Percentiles rank a stretch among this genome's conserved stretches.
phyloP scores from a whole-genome alignment of 2,329 filamentous ascomycete species.

The Phyllosticta citribraziliensis region DNA sequence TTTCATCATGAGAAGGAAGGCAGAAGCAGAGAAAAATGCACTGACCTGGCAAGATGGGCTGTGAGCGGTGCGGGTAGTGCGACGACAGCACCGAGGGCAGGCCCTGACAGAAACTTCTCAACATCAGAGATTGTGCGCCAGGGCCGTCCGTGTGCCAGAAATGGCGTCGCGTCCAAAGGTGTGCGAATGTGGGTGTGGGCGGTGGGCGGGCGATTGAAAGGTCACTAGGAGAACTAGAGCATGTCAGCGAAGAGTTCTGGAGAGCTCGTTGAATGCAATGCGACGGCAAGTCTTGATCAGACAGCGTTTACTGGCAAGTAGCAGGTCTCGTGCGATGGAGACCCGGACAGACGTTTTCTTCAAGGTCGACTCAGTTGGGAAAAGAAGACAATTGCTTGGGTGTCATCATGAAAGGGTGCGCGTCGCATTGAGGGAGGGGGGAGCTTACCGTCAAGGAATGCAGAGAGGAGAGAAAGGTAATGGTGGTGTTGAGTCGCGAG shows the following conservation, averaged over 20 bases:
- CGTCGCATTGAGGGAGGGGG: background rate
- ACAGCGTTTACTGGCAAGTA: slow-evolving; percentile 77
- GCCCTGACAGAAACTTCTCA: background rate
- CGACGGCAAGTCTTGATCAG: slow-evolving; percentile 40
- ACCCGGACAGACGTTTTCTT: slow-evolving; percentile 60
- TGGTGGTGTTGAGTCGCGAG: background rate
- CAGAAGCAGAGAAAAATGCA: background rate
- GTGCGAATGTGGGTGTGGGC: background rate
- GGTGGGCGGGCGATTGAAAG: background rate
- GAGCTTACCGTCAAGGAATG: background rate
- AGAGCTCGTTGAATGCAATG: background rate
- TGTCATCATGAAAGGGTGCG: slow-evolving; percentile 53
- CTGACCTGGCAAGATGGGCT: background rate
- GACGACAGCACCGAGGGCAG: background rate
- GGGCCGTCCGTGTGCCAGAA: background rate
- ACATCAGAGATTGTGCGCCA: background rate
- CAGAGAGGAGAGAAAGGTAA: background rate
- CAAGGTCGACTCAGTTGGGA: slow-evolving; percentile 74
- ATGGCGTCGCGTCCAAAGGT: background rate
- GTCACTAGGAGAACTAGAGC: background rate
- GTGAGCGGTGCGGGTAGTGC: background rate
- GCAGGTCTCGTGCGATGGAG: slow-evolving; percentile 50
- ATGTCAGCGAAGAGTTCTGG: background rate
- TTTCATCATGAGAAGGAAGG: slow-evolving; percentile 13
- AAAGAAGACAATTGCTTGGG: slow-evolving; percentile 60